These are phyloP conservation scores for Monosporascus sp. DNA, from an alignment of 2,329 filamentous ascomycete genomes.

Conservation along the genomic window DNA sequence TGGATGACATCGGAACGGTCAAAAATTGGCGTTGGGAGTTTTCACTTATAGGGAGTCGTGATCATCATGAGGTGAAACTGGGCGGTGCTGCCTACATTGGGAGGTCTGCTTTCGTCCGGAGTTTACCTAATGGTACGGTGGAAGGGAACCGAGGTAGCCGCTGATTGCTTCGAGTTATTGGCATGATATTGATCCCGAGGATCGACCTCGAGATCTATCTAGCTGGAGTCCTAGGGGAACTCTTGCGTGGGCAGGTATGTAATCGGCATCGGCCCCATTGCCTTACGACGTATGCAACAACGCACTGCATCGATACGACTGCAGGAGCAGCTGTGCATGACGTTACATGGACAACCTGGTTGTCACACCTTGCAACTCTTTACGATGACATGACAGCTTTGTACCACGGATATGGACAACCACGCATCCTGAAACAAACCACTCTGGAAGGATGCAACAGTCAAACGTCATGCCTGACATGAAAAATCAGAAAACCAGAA, in stretches of 20 bases:
- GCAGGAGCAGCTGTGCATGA: constrained; percentile 21
- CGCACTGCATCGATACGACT: constrained; percentile 27
- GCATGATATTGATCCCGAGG: background rate
- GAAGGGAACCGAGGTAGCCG: background rate
- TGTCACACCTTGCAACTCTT: background rate
- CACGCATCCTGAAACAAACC: background rate
- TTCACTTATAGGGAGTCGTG: constrained; percentile 7
- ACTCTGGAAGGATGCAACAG: background rate
- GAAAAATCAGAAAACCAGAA: constrained; percentile 7
- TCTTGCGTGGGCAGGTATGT: background rate
- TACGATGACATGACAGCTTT: background rate
- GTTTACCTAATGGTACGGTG: background rate
- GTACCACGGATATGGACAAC: background rate
- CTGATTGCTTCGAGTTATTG: background rate
- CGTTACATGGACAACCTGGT: constrained; percentile 1
- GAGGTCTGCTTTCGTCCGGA: background rate
- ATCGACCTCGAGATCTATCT: background rate
- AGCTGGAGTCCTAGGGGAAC: background rate
- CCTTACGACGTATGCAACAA: constrained; percentile 9
- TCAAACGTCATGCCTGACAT: background rate
- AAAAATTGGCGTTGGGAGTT: constrained; percentile 24
- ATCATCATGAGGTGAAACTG: constrained; percentile 7
- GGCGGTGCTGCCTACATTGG: background rate
- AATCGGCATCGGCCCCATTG: constrained; percentile 4
- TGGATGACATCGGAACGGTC: constrained; percentile 18